Base-by-base conservation (phyloP, 306 rosid species). In the Corylus avellana region DNA sequence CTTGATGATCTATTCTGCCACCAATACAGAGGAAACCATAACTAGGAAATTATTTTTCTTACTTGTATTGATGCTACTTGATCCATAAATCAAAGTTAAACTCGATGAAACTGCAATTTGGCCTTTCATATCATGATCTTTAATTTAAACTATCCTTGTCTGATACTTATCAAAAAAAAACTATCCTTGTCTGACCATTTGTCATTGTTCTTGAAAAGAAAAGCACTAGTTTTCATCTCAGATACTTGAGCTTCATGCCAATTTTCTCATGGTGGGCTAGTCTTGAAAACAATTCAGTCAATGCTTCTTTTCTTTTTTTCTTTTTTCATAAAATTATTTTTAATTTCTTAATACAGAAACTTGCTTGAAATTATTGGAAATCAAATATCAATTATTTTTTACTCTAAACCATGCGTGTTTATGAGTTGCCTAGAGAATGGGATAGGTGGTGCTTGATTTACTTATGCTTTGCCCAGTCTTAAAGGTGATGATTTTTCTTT, bases 11-110 rank as follows among this genome's bases (percentile, higher is more conserved):
- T 18, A n/a, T 54, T 75, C 25, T 66, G 72, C 72, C 25, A 16
- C 72, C 25, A 16, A 16, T 66, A 9, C 49, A 35, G 48, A 39
- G 72, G 72, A 66, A 66, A 66, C 72, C 22, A 66, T 39, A 66
- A 39, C 7, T 35, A 66, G 10, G 50, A 17, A 37, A 32, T 14
- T 8, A 3, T 3, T 66, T 18, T 35, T 66, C 18, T 58, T 22
- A 58, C 14, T 66, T 66, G 22, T 66, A 66, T 2, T 5, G 39
- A 39, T 39, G 72, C 49, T 5, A 27, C 18, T 29, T 62, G 42
- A 13, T 62, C 8, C 44, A 62, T 27, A 29, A 12, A 27, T 0
- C n/a, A 18, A 17, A 54, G 20, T 0, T 27, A 62, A 62, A 29
- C n/a, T 2, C 9, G 29, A 29, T 9, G 62, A 7, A 62, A 62